Conservation (phyloP, 257 asterid species). For the Solanum bukasovii region DNA sequence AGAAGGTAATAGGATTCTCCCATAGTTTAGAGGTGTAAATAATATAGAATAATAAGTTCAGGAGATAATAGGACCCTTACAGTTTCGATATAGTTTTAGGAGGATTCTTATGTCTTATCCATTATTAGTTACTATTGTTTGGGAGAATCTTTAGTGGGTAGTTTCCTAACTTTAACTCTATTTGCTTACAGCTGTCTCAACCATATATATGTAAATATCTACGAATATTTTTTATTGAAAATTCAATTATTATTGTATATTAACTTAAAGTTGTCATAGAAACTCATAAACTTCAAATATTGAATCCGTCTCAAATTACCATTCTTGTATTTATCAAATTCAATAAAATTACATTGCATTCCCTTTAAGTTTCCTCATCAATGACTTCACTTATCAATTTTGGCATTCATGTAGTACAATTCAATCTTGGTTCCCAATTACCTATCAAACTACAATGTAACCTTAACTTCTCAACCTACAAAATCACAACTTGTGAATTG, state of each 20-base stretch:
- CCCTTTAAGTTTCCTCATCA: neutral
- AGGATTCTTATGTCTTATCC: neutral
- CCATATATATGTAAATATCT: neutral
- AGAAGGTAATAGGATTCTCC: neutral
- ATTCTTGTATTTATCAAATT: neutral
- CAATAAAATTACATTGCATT: neutral
- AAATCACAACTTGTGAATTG: no score
- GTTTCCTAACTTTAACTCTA: neutral
- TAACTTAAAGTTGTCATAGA: neutral
- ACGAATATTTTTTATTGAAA: no score
- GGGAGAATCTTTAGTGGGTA: neutral
- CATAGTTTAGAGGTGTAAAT: neutral
- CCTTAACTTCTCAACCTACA: neutral
- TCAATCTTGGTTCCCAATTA: neutral
- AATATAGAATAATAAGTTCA: no score
- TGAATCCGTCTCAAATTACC: neutral
- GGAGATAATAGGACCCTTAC: neutral
- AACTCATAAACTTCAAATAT: no score
- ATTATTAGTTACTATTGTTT: neutral
- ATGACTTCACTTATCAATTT: neutral
- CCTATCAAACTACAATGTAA: neutral
- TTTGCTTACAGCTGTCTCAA: neutral
- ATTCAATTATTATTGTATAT: no score
- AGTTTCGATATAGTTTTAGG: neutral
- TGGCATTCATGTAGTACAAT: neutral